Conservation (phyloP, 495 filamentous ascomycete genomes). For the Penicillium paxilli region DNA sequence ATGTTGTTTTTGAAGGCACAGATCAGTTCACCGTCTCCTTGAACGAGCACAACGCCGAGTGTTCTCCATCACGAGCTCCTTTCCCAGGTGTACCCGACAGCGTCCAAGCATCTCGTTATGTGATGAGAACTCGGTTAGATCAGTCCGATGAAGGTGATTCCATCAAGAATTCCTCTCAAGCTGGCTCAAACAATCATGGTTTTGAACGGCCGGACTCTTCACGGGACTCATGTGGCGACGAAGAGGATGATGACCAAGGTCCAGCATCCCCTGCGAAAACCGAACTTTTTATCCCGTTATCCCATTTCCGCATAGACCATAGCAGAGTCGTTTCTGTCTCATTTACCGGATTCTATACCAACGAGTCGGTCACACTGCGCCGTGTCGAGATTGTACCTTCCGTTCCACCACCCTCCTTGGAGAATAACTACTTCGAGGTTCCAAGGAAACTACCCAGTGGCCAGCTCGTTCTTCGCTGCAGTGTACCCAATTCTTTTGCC, state of each 20-base stretch:
- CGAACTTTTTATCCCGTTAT: constrained; percentile 74
- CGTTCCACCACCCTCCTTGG: constrained; percentile 37
- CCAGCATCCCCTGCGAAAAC: constrained; percentile 15
- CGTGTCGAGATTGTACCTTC: constrained; percentile 63
- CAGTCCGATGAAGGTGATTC: not conserved
- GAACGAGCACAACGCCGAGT: constrained; percentile 69
- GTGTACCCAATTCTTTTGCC: constrained; percentile 70
- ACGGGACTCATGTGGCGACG: not conserved
- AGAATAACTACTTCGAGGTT: constrained; percentile 41
- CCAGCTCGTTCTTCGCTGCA: constrained; percentile 63
- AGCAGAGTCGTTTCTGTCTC: constrained; percentile 62
- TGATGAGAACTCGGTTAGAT: constrained; percentile 11
- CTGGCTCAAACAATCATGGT: not conserved
- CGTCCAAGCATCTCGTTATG: constrained; percentile 67
- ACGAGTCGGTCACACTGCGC: constrained; percentile 51
- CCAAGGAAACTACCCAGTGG: constrained; percentile 65
- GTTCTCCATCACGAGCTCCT: constrained; percentile 58
- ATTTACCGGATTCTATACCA: constrained; percentile 66
- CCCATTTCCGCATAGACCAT: constrained; percentile 68
- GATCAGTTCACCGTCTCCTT: constrained; percentile 68
- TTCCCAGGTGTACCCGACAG: constrained; percentile 76
- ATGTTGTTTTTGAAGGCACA: constrained; percentile 67
- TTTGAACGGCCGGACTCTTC: not conserved
- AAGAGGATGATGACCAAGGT: not conserved
- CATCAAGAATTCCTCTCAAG: constrained; percentile 1